Evolutionary conservation across 1,139 yeast species (phyloP), one percentile per base, ranked within the genome.

Genomic region (Diutina neorugosa): DNA sequence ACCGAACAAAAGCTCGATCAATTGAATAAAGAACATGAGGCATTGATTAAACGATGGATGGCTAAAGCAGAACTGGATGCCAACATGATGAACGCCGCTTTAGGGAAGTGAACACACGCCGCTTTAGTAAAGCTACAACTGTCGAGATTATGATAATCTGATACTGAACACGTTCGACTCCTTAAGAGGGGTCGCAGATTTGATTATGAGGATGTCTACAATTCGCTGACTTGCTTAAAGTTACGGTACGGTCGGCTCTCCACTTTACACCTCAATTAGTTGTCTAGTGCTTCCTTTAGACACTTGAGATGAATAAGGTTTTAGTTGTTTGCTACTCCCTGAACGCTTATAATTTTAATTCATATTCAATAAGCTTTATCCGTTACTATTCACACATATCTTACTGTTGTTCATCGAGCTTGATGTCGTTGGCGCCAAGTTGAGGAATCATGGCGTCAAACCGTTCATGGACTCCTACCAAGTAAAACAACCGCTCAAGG

Each of bases 301-400:
- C n/a, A n/a, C n/a, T n/a, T n/a, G n/a, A n/a, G n/a, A n/a, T n/a
- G n/a, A n/a, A n/a, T n/a, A n/a, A n/a, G n/a, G n/a, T n/a, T n/a
- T n/a, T n/a, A n/a, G n/a, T n/a, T n/a, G n/a, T n/a, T n/a, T n/a
- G n/a, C n/a, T n/a, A n/a, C n/a, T n/a, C n/a, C n/a, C n/a, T n/a
- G n/a, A n/a, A n/a, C n/a, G n/a, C 25, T 23, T 23, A 23, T 7
- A 23, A 23, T 23, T n/a, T n/a, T n/a, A n/a, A n/a, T n/a, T n/a
- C n/a, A 7, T 23, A 23, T 23, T 23, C 25, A 7, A 23, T 23
- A 23, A 4, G 25, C 6, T 23, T 4, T 23, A 23, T 23, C 89
- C 73, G 56, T 98, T 74, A 51, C 69, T 62, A 64, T 93, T 98
- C 86, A 97, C 95, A 66, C 91, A 98, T 63, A 82, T 80, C 55